phyloP scores from a whole-genome alignment of 768 basidiomycete species.

The Termitomyces sp. region DNA sequence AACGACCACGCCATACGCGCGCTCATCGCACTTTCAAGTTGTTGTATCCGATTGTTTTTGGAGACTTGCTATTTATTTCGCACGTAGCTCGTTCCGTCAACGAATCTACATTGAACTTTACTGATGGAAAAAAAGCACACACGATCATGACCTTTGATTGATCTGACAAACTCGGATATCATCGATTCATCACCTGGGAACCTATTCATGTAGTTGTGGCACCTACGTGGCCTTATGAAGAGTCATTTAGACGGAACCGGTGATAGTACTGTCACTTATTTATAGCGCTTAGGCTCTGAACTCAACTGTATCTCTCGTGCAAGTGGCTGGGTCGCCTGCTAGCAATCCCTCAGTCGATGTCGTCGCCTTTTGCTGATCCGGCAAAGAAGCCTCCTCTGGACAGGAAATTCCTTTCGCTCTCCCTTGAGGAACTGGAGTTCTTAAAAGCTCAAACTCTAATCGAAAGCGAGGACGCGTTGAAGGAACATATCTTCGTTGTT shows the following conservation, averaged over 20 bases:
- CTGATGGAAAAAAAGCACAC: too few species aligned
- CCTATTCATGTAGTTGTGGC: neutral
- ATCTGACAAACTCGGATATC: neutral
- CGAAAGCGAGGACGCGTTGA: constrained; percentile 23
- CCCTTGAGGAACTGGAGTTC: constrained; percentile 21
- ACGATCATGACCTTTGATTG: neutral
- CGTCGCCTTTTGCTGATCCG: constrained; percentile 8
- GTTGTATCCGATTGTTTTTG: too few species aligned
- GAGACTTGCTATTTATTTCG: too few species aligned
- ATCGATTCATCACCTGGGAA: neutral
- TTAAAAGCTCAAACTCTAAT: constrained; percentile 27
- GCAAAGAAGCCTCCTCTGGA: constrained; percentile 16
- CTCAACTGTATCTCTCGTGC: neutral
- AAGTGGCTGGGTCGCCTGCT: too few species aligned
- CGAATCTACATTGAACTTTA: too few species aligned
- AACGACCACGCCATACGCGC: too few species aligned
- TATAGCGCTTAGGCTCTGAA: neutral
- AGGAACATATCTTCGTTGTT: constrained; percentile 26
- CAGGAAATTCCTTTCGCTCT: constrained; percentile 17
- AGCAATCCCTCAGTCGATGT: neutral
- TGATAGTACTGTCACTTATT: neutral
- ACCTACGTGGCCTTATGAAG: neutral
- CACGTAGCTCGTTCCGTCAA: too few species aligned
- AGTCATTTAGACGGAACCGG: neutral
- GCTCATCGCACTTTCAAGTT: too few species aligned